Percentiles rank a stretch among this genome's conserved stretches.
Conservation (phyloP, 2,329 filamentous ascomycete genomes). For the Leptodontidium sp. region DNA sequence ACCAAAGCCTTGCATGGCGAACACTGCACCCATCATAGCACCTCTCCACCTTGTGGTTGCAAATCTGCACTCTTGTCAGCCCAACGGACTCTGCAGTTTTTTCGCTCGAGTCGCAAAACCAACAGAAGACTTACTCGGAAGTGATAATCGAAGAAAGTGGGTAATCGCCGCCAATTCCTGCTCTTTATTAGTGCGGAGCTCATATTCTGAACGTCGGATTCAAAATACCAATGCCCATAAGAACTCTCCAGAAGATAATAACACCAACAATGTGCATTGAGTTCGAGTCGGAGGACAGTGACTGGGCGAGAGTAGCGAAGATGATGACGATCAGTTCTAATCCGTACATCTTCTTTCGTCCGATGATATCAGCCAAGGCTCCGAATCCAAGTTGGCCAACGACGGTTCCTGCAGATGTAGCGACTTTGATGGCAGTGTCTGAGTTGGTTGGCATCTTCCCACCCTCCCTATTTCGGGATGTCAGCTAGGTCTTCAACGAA, state of each 20-base stretch:
- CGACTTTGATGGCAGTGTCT: slow-evolving; percentile 85
- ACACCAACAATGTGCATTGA: slow-evolving; percentile 69
- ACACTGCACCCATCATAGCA: slow-evolving; percentile 87
- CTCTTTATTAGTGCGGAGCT: slow-evolving; percentile 48
- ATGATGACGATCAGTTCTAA: slow-evolving; percentile 83
- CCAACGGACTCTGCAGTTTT: slow-evolving; percentile 70
- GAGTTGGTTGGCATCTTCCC: slow-evolving; percentile 70
- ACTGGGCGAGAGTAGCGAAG: slow-evolving; percentile 77
- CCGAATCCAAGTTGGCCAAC: slow-evolving; percentile 84
- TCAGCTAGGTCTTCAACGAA: background rate
- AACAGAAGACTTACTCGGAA: slow-evolving; percentile 73
- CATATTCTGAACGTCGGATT: slow-evolving; percentile 50
- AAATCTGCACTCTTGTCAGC: slow-evolving; percentile 81
- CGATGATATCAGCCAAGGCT: slow-evolving; percentile 77
- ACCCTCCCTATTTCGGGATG: background rate
- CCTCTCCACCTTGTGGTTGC: slow-evolving; percentile 86
- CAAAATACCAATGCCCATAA: slow-evolving; percentile 60
- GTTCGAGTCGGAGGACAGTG: slow-evolving; percentile 69
- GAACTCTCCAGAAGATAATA: slow-evolving; percentile 82
- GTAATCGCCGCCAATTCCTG: slow-evolving; percentile 81
- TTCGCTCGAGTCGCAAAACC: no score
- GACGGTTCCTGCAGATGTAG: slow-evolving; percentile 84
- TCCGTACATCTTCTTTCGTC: slow-evolving; percentile 81
- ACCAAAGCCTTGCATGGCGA: slow-evolving; percentile 86
- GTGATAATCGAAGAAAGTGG: slow-evolving; percentile 85